Base-by-base conservation (phyloP, 306 rosid genomes). In the Vigna unguiculata region DNA sequence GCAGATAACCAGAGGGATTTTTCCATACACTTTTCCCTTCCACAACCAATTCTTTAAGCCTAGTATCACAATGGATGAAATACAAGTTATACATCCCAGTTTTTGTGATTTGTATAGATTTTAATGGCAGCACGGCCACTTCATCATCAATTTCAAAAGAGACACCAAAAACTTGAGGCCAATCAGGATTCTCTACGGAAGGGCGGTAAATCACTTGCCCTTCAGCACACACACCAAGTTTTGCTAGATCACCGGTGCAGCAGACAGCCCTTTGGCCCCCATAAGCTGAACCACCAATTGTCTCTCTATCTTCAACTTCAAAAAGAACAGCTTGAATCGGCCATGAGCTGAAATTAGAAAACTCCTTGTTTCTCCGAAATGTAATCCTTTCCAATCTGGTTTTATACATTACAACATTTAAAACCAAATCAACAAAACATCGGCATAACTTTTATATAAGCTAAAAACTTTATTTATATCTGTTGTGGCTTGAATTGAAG, bases 231-330 rank as follows among this genome's bases (percentile, higher is more conserved):
- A 87, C 96, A 61, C 97, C 98, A 13, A 92, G 72, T 84, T 95
- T 95, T 11, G 98, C 97, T 54, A 95, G 96, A 88, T 95, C 99
- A 28, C 90, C 78, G 0, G 99, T 87, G 85, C 99, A 95, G 83
- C 99, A 92, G 36, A 95, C 93, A 19, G 99, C 99, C 84, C 99
- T 91, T 81, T 95, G 99, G 79, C 99, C 98, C 12, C 99, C 98
- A 80, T 95, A 95, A 2, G 97, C 99, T 1, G 99, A 92, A 78
- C 99, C 99, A 60, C 99, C 98, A 62, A 95, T 86, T 36, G 85
- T 87, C 81, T 92, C 96, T 69, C 99, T 95, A 81, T 95, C 99
- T 78, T 95, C 99, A 75, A 95, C 99, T 82, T 95, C 97, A 80
- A 95, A 95, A 60, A 95, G 77, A 84, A 95, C 88, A 38, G 93